phyloP scores from a whole-genome alignment of 2,329 filamentous ascomycete genomes.

The Trichophyton simii region DNA sequence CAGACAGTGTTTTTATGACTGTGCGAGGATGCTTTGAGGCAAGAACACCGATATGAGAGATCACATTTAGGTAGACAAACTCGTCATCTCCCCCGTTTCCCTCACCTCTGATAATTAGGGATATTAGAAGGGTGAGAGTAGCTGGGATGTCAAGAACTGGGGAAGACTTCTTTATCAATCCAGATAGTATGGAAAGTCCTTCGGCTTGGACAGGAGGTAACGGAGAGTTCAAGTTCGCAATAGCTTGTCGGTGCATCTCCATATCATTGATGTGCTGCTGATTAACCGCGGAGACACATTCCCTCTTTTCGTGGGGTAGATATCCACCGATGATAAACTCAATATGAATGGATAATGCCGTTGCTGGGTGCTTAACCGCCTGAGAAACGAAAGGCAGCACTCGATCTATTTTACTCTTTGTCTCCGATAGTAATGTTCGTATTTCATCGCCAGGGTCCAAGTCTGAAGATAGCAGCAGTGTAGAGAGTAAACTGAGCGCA shows the following conservation, averaged over 20 bases:
- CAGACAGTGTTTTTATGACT: constrained; percentile 29
- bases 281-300: neutral
- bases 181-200: constrained; percentile 30
- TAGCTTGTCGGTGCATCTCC: constrained; percentile 30
- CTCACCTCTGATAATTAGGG: constrained; percentile 27
- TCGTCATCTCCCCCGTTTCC: constrained; percentile 26
- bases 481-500: constrained; percentile 33
- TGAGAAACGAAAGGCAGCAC: constrained; percentile 24
- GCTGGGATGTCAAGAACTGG: constrained; percentile 34
- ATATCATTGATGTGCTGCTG: constrained; percentile 25
- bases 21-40: constrained; percentile 32
- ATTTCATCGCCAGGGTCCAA: constrained; percentile 24
- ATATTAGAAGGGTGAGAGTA: constrained; percentile 29
- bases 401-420: constrained; percentile 27
- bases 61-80: constrained; percentile 34
- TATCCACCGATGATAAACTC: constrained; percentile 26
- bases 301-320: constrained; percentile 15
- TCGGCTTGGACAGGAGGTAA: constrained; percentile 33
- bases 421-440: constrained; percentile 19
- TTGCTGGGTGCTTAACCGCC: constrained; percentile 26
- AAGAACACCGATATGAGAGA: constrained; percentile 30
- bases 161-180: constrained; percentile 29
- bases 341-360: constrained; percentile 31
- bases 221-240: constrained; percentile 29
- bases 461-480: constrained; percentile 31